Evolutionary conservation across 768 basidiomycete genomes (phyloP).

Genomic region (Hygrophoropsis aurantiaca): DNA sequence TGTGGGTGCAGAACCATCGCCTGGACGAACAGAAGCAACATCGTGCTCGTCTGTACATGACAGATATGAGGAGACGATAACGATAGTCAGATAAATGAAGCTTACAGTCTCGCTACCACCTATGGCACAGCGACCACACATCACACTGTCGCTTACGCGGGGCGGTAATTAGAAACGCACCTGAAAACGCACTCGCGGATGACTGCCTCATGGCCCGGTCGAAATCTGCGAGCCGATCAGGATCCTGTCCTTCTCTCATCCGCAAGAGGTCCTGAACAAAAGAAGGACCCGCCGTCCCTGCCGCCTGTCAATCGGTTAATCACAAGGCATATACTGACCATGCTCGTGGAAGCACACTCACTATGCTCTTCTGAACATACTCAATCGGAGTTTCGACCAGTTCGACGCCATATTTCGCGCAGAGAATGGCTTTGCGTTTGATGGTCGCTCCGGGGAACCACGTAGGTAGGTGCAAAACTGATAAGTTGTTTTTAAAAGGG

Average conservation of each 20-base stretch:
- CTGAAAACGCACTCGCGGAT: constrained; percentile 9
- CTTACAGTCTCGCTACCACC: no score
- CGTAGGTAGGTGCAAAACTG: constrained; percentile 4
- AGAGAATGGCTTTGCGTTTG: constrained; percentile 2
- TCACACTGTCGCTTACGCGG: no score
- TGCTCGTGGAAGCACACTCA: background rate
- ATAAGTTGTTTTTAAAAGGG: background rate
- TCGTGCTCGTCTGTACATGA: constrained; percentile 13
- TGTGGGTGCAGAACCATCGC: no score
- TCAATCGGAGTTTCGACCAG: constrained; percentile 5
- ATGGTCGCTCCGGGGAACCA: constrained; percentile 11
- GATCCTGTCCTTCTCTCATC: background rate
- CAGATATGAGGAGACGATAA: no score
- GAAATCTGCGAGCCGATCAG: background rate
- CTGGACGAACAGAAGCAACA: background rate
- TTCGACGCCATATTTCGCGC: background rate
- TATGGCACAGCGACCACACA: background rate
- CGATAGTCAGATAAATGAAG: no score
- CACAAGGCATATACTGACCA: background rate
- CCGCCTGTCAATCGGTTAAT: constrained; percentile 8
- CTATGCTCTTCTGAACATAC: constrained; percentile 3
- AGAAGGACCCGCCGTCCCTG: constrained; percentile 18
- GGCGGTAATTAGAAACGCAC: constrained; percentile 6
- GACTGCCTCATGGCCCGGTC: constrained; percentile 5
- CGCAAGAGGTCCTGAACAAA: constrained; percentile 18